Conservation (phyloP, 2,329 filamentous ascomycete genomes). For the Pseudopyricularia javanii region DNA sequence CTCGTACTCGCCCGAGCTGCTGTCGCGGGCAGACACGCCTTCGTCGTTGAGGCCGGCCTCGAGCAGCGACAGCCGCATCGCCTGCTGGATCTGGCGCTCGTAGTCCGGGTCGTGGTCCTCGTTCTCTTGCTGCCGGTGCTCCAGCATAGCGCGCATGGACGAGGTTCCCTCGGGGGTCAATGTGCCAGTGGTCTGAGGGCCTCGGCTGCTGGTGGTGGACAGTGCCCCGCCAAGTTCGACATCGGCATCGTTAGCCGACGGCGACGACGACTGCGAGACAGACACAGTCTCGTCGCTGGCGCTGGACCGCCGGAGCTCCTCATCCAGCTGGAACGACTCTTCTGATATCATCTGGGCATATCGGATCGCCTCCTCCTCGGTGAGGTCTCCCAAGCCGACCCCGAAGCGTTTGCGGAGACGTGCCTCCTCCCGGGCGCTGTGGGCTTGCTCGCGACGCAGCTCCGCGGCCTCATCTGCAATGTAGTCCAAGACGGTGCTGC, state of each 20-base stretch:
- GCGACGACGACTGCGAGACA: conserved; percentile 8
- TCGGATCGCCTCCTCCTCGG: conserved; percentile 50
- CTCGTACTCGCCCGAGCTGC: conserved; percentile 36
- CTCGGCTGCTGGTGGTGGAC: neutral
- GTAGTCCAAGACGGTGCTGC: conserved; percentile 63
- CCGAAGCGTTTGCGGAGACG: conserved; percentile 73
- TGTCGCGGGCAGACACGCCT: conserved; percentile 29
- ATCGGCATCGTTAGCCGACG: conserved; percentile 25
- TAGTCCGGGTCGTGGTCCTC: conserved; percentile 33
- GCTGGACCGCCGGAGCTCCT: conserved; percentile 39
- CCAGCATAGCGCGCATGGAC: conserved; percentile 1
- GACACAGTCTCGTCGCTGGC: conserved; percentile 8
- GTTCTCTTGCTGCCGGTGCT: neutral
- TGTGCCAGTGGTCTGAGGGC: conserved; percentile 19
- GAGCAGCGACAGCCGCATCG: conserved; percentile 47
- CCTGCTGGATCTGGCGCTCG: conserved; percentile 49
- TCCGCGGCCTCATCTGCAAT: conserved; percentile 81
- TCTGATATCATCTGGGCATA: conserved; percentile 57
- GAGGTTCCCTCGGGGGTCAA: conserved; percentile 34
- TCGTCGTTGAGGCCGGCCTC: conserved; percentile 36
- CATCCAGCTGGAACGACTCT: conserved; percentile 44
- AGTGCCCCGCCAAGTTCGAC: conserved; percentile 15
- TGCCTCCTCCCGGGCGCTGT: conserved; percentile 53
- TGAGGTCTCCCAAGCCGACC: conserved; percentile 58
- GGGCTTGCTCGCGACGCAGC: conserved; percentile 59